Conservation (phyloP, 352 stramenopile genomes). For the Globisporangium abappressorium region DNA sequence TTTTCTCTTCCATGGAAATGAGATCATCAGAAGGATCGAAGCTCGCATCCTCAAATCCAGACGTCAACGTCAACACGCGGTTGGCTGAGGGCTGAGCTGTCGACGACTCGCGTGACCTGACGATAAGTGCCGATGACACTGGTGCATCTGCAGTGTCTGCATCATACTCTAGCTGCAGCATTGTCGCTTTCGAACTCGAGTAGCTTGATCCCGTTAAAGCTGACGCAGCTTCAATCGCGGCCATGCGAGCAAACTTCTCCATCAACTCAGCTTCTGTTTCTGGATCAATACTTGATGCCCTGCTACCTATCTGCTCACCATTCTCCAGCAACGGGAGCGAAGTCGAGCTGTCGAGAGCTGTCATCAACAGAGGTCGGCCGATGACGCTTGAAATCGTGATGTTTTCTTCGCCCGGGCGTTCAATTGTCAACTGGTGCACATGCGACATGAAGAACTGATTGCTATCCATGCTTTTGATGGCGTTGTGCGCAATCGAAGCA, state of each 20-base stretch:
- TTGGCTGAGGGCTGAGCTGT: slow-evolving; percentile 21
- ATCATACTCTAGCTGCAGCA: slow-evolving; percentile 38
- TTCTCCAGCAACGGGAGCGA: slow-evolving; percentile 46
- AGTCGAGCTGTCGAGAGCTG: slow-evolving; percentile 27
- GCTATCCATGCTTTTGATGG: slow-evolving; percentile 58
- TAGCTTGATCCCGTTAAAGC: slow-evolving; percentile 12
- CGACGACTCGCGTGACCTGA: slow-evolving; percentile 7
- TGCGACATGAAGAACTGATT: slow-evolving; percentile 66
- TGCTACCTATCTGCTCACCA: slow-evolving; percentile 25
- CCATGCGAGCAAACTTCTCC: slow-evolving; percentile 63
- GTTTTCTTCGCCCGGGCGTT: slow-evolving; percentile 58
- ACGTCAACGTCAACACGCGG: slow-evolving; percentile 23
- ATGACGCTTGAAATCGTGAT: slow-evolving; percentile 82
- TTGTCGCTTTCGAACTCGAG: slow-evolving; percentile 26
- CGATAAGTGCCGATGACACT: slow-evolving; percentile 18
- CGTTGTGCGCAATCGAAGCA: slow-evolving; percentile 57
- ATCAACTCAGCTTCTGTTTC: slow-evolving; percentile 56
- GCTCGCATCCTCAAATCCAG: slow-evolving; percentile 22
- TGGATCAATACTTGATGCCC: slow-evolving; percentile 35
- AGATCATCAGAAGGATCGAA: slow-evolving; percentile 22
- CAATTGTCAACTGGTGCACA: slow-evolving; percentile 66
- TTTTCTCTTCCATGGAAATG: slow-evolving; percentile 26
- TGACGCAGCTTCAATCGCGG: slow-evolving; percentile 43
- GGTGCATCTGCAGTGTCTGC: slow-evolving; percentile 14
- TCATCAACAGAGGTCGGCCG: slow-evolving; percentile 52